Base-by-base conservation (phyloP, 495 filamentous ascomycete species). In the Hyaloscypha finlandica region DNA sequence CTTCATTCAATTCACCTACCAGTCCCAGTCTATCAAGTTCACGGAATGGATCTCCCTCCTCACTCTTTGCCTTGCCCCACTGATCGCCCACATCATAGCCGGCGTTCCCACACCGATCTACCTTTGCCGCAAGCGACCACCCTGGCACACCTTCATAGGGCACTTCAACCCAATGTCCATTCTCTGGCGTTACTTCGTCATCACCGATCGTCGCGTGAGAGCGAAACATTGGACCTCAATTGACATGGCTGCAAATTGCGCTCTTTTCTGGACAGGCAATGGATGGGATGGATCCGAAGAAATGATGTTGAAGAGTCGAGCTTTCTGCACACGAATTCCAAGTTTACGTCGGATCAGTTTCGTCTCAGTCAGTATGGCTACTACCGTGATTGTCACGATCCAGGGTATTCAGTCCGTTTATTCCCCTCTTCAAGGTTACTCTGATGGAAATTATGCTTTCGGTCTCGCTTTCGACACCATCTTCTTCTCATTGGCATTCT, bases 161-260 rank as follows among this genome's bases (percentile, higher is more conserved):
- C 69, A 67, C 30, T 77, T 69, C 59, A 76, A 74, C 53, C 76
- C 76, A 0, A 71, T 69, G 8, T 71, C 76, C 9, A 76, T 77
- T 4, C 19, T 77, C 6, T 78, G 72, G 72, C 69, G 76, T 8
- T 78, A 77, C 65, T 67, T 70, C 16, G 72, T 68, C n/a, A 74
- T 77, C 53, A 58, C 68, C 3, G 70, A 73, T 63, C 53, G 75
- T 6, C 72, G 75, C 9, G 68, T 74, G 33, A 66, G 75, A 14
- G 70, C 75, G 5, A 58, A 22, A n/a, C 3, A 56, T 0, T 75
- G 74, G 74, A 67, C 68, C 58, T 16, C n/a, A 0, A 25, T 33
- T 3, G 65, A 67, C 2, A 63, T 74, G 61, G 74, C 75, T 0
- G 72, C 72, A 1, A 69, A 66, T 1, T 74, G 75, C 54, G 74